Conservation (phyloP, 2,329 filamentous ascomycete species). For the Orbilia brochopaga region DNA sequence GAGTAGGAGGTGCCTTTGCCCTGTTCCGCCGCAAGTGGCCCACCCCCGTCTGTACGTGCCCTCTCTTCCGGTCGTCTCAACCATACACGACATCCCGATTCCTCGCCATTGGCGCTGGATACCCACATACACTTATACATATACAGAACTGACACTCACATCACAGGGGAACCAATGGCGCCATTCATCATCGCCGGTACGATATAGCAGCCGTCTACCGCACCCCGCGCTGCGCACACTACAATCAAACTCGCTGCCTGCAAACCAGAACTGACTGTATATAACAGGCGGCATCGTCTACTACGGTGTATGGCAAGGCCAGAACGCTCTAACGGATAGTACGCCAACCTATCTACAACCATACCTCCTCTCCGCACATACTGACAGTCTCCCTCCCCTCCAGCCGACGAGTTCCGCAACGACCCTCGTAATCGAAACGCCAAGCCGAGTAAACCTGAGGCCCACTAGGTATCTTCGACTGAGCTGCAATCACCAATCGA, state of each 20-base stretch:
- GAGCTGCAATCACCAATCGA: too few relatives aligned
- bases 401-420: constrained; percentile 95
- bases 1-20: constrained; percentile 41
- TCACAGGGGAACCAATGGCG: constrained; percentile 81
- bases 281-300: constrained; percentile 76
- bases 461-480: too few relatives aligned
- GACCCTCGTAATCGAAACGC: constrained; percentile 82
- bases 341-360: constrained; percentile 59
- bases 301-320: constrained; percentile 87
- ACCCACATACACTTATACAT: too few relatives aligned
- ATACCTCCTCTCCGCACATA: too few relatives aligned
- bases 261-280: too few relatives aligned
- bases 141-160: too few relatives aligned
- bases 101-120: too few relatives aligned
- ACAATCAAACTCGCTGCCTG: too few relatives aligned
- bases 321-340: constrained; percentile 79
- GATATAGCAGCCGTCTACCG: constrained; percentile 7
- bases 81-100: too few relatives aligned
- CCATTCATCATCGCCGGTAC: constrained; percentile 95
- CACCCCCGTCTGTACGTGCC: constrained; percentile 73
- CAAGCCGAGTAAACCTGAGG: constrained; percentile 54
- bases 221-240: too few relatives aligned
- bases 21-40: constrained; percentile 81
- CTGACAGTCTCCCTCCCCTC: constrained; percentile 54
- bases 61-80: too few relatives aligned